Percentiles rank a stretch among this genome's conserved stretches.
phyloP scores from a whole-genome alignment of 2,329 filamentous ascomycete species.

The Ambrosiella beaveri region DNA sequence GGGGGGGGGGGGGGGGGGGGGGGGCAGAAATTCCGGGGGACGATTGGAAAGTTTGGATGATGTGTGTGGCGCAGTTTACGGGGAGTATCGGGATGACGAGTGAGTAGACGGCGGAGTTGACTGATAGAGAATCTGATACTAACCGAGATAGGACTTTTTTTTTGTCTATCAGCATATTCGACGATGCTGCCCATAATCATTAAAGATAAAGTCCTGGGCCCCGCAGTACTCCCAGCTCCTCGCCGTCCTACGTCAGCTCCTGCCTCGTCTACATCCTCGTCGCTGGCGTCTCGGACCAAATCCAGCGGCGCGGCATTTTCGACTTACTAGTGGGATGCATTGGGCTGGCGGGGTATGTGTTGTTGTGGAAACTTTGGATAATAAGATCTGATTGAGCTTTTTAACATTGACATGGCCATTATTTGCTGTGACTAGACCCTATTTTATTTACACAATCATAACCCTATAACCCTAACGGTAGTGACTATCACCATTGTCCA shows the following conservation, averaged over 20 bases:
- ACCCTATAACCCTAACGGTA: no score
- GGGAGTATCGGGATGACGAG: not conserved
- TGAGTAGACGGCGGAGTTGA: not conserved
- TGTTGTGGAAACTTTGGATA: not conserved
- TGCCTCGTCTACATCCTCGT: not conserved
- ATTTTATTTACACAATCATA: no score
- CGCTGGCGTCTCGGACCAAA: not conserved
- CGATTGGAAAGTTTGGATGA: slow-evolving; percentile 4
- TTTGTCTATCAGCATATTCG: not conserved
- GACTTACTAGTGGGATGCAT: not conserved
- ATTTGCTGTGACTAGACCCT: no score
- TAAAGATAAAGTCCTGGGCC: not conserved
- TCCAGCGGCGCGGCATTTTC: slow-evolving; percentile 2
- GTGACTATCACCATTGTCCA: no score
- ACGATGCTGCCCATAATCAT: not conserved
- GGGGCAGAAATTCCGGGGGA: no score
- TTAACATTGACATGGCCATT: no score
- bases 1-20: no score
- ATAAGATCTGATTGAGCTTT: no score
- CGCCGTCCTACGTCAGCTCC: not conserved
- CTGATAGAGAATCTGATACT: not conserved
- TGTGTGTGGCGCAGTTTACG: not conserved
- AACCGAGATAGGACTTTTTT: not conserved
- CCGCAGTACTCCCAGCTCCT: not conserved
- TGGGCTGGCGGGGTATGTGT: not conserved